A percentile compares a stretch with the other conserved stretches of the same genome.
Conservation (phyloP, 768 basidiomycete species). For the Psilocybe cubensis region DNA sequence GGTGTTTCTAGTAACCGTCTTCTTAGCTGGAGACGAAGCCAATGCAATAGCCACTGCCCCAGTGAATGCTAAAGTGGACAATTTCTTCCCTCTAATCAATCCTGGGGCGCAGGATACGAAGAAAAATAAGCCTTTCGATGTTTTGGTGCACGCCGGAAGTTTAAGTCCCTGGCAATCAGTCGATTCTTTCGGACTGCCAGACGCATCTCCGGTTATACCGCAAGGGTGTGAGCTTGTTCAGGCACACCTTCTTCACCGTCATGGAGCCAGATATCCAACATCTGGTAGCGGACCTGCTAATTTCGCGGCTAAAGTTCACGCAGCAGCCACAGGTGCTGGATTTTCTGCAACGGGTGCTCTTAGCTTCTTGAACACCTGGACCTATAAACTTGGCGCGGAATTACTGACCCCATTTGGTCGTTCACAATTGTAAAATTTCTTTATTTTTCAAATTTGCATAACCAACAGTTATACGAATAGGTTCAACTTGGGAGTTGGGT, state of each 20-base stretch:
- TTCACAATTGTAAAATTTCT: constrained; percentile 55
- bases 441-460: background rate
- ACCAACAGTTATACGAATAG: constrained; percentile 18
- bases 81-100: constrained; percentile 44
- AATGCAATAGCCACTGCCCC: constrained; percentile 46
- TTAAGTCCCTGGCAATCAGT: constrained; percentile 56
- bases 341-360: constrained; percentile 60
- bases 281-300: constrained; percentile 45
- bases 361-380: constrained; percentile 74
- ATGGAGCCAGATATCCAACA: constrained; percentile 68
- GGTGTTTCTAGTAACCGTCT: background rate
- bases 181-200: constrained; percentile 51
- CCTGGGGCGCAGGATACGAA: constrained; percentile 36
- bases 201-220: constrained; percentile 49
- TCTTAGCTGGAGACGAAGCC: constrained; percentile 46
- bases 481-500: constrained; percentile 56
- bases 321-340: constrained; percentile 40
- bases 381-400: constrained; percentile 78
- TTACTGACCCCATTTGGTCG: constrained; percentile 78
- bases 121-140: constrained; percentile 40
- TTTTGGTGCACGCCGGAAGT: constrained; percentile 50
- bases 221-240: constrained; percentile 48
- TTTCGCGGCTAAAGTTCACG: constrained; percentile 50
- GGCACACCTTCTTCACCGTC: constrained; percentile 67
- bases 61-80: constrained; percentile 35